Base-by-base conservation (phyloP, 768 basidiomycete species). In the Suillus decipiens region DNA sequence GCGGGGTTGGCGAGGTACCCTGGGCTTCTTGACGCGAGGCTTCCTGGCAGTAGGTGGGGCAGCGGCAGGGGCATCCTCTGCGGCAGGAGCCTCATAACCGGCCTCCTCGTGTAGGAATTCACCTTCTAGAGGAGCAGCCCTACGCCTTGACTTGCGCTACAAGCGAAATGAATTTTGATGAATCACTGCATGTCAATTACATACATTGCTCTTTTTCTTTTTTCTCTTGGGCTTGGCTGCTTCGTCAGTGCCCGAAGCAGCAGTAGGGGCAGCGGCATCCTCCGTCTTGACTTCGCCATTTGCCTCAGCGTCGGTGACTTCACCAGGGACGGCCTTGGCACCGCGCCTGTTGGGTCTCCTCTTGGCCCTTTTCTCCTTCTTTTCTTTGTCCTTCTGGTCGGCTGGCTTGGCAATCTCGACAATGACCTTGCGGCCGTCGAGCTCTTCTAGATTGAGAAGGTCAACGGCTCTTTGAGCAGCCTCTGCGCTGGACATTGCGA, bases 351-450 rank as follows among this genome's bases (percentile, higher is more conserved):
- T 88, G 69, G 89, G 86, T 79, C 87, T 85, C 81, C 90, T 88
- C 85, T 87, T 92, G 69, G 86, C 75, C 79, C 80, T 89, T 78
- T 81, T 90, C 79, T 91, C 89, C 79, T 84, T 92, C 77, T 82
- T 89, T 73, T 90, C 90, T 63, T 61, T 71, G 80, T 91, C 89
- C 80, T 95, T 95, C 80, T 91, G 87, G 68, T 92, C 92, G 64
- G 88, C 82, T 66, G 93, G 94, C 82, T 94, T 96, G 75, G 95
- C 95, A 76, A 95, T 81, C 85, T 96, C 93, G 79, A 96, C 84
- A 79, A 95, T 90, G 74, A 96, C 88, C 76, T 80, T 81, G 77
- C 95, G 93, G 68, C 90, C 91, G 69, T 94, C 90, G 78, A 96
- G 90, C 79, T 94, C 90, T 76, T 87, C 84, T 81, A 90, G 89